Conservation (phyloP, 2,329 filamentous ascomycete species). For the Plenodomus tracheiphilus region DNA sequence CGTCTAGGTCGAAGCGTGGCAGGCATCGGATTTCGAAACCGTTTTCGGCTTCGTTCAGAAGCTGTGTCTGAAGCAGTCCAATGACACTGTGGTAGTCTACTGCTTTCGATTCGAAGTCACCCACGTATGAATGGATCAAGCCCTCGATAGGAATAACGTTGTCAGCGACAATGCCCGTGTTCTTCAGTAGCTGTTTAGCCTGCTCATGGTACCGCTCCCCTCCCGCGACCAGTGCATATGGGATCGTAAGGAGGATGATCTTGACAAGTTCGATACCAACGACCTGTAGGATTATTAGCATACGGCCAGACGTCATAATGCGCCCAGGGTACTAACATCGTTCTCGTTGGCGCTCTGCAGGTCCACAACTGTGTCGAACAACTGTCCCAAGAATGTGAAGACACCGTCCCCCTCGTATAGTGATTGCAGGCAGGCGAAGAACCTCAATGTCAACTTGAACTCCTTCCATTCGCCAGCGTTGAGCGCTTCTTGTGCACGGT, state of each 20-base stretch:
- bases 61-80: constrained; percentile 80
- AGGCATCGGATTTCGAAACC: constrained; percentile 74
- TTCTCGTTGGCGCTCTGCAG: constrained; percentile 91
- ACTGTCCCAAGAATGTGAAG: constrained; percentile 80
- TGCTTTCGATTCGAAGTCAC: constrained; percentile 64
- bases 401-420: constrained; percentile 82
- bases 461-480: constrained; percentile 80
- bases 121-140: constrained; percentile 81
- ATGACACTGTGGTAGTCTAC: constrained; percentile 72
- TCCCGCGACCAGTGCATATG: constrained; percentile 69
- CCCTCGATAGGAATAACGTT: constrained; percentile 83
- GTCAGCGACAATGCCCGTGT: constrained; percentile 91
- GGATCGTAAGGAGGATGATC: constrained; percentile 91
- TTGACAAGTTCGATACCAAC: constrained; percentile 86
- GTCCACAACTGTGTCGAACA: constrained; percentile 91
- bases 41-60: constrained; percentile 73
- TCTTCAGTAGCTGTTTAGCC: constrained; percentile 80
- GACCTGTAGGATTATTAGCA: constrained; percentile 44
- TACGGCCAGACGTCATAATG: neutral
- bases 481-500: constrained; percentile 68
- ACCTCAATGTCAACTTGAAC: constrained; percentile 87
- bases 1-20: constrained; percentile 55
- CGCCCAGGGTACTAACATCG: constrained; percentile 73
- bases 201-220: constrained; percentile 59
- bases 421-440: constrained; percentile 83